A percentile compares a stretch with the other conserved stretches of the same genome.
Evolutionary conservation across 192 early-diverging fungal species (phyloP).

Genomic region (Entomortierella lignicola): DNA sequence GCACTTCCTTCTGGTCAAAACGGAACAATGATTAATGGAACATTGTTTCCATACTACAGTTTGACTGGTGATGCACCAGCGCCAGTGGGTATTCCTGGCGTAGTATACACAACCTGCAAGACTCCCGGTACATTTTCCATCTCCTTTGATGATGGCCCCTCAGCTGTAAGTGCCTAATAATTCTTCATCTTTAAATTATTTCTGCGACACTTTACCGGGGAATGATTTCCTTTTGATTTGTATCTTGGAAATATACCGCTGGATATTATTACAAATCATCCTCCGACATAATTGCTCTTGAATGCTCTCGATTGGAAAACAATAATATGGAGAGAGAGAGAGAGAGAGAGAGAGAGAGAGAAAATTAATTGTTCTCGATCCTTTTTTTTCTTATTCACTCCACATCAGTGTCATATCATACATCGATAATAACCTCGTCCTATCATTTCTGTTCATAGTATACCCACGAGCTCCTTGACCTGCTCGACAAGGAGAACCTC

Average conservation of each 20-base stretch:
- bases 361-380: background rate
- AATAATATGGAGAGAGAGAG: too few species aligned
- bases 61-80: constrained; percentile 26
- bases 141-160: constrained; percentile 51
- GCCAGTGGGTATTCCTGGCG: constrained; percentile 26
- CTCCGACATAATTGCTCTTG: background rate
- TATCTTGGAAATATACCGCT: background rate
- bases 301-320: background rate
- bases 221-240: background rate
- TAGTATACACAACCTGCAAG: constrained; percentile 48
- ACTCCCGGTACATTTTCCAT: constrained; percentile 40
- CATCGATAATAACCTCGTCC: background rate
- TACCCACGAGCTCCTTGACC: constrained; percentile 65
- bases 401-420: background rate
- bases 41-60: constrained; percentile 43
- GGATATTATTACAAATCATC: background rate
- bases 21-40: constrained; percentile 52
- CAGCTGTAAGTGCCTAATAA: constrained; percentile 29
- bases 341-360: too few species aligned
- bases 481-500: constrained; percentile 59
- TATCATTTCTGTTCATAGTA: constrained; percentile 17
- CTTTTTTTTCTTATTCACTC: background rate
- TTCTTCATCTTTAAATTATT: too few species aligned
- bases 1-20: constrained; percentile 10
- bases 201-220: background rate